These are phyloP conservation scores for Vanderwaltozyma tropicalis DNA, from an alignment of 805 yeast genomes.

Conservation along the genomic window DNA sequence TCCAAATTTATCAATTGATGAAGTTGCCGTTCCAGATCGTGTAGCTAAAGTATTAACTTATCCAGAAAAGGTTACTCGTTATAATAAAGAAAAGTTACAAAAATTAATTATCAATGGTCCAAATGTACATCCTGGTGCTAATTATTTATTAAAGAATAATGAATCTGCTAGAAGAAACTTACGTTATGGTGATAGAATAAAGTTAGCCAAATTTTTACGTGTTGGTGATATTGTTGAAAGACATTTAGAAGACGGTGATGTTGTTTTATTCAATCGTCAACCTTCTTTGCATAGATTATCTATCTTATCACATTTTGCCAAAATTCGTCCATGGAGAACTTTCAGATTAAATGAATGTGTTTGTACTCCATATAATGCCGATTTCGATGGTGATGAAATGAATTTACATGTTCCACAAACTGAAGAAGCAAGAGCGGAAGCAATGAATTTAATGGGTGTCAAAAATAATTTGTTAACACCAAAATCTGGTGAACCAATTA, in stretches of 20 bases:
- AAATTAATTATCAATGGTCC: slow-evolving; percentile 76
- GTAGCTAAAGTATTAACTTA: slow-evolving; percentile 93
- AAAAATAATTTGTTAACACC: slow-evolving; percentile 92
- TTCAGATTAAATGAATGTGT: slow-evolving; percentile 96
- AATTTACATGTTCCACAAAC: slow-evolving; percentile 98
- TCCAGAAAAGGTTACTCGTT: slow-evolving; percentile 88
- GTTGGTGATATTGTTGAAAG: slow-evolving; percentile 94
- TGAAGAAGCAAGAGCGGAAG: slow-evolving; percentile 97
- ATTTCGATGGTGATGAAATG: slow-evolving; percentile 99
- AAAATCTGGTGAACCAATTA: slow-evolving; percentile 95
- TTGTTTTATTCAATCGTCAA: slow-evolving; percentile 92
- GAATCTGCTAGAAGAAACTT: slow-evolving; percentile 82
- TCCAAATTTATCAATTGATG: slow-evolving; percentile 89
- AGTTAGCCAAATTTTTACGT: slow-evolving; percentile 63
- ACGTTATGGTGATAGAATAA: slow-evolving; percentile 75
- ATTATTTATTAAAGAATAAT: slow-evolving; percentile 71
- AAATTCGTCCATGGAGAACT: slow-evolving; percentile 96
- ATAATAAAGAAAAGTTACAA: slow-evolving; percentile 72
- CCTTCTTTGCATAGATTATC: slow-evolving; percentile 94
- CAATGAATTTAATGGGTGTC: slow-evolving; percentile 97
- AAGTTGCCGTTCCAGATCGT: slow-evolving; percentile 96
- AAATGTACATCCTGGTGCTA: slow-evolving; percentile 89
- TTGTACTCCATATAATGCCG: slow-evolving; percentile 98
- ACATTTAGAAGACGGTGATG: slow-evolving; percentile 94
- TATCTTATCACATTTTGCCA: slow-evolving; percentile 90